These are phyloP conservation scores for Mycocentrospora acerina DNA, from an alignment of 2,329 filamentous ascomycete species.

Conservation along the genomic window DNA sequence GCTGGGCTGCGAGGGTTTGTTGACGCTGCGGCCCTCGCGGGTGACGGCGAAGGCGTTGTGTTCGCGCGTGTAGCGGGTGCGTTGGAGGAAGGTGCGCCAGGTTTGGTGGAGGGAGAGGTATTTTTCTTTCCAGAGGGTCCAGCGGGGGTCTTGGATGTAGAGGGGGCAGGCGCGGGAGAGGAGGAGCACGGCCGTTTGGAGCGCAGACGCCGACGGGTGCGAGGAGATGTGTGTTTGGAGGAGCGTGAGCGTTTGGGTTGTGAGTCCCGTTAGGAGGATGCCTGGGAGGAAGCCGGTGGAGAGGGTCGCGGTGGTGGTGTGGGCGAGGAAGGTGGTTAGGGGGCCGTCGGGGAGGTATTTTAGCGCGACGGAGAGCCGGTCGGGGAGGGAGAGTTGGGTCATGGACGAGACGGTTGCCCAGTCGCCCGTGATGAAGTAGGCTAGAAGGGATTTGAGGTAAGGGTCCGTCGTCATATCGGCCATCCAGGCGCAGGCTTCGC, in stretches of 20 bases:
- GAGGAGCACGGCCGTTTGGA: constrained; percentile 76
- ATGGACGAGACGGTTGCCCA: constrained; percentile 76
- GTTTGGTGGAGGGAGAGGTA: constrained; percentile 70
- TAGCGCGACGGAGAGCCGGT: constrained; percentile 73
- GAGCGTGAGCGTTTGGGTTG: constrained; percentile 70
- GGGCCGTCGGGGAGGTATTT: constrained; percentile 64
- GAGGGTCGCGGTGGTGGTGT: constrained; percentile 61
- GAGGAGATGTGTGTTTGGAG: constrained; percentile 74
- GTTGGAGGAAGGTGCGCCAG: constrained; percentile 70
- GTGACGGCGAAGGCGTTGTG: constrained; percentile 68
- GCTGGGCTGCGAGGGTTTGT: constrained; percentile 64
- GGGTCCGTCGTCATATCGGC: constrained; percentile 69
- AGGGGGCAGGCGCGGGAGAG: constrained; percentile 72
- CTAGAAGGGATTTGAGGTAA: constrained; percentile 77
- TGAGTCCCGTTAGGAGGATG: constrained; percentile 75
- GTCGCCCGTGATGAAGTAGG: constrained; percentile 73
- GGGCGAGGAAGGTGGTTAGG: constrained; percentile 47
- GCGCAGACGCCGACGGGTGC: constrained; percentile 66
- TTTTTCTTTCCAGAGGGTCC: constrained; percentile 74
- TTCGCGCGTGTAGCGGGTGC: constrained; percentile 76
- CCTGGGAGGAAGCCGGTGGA: constrained; percentile 72
- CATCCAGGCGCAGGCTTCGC: constrained; percentile 63
- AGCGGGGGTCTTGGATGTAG: constrained; percentile 76
- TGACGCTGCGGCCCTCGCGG: constrained; percentile 62
- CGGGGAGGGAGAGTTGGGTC: constrained; percentile 69